phyloP scores from a whole-genome alignment of 306 rosid genomes.

The Sophora flavescens region DNA sequence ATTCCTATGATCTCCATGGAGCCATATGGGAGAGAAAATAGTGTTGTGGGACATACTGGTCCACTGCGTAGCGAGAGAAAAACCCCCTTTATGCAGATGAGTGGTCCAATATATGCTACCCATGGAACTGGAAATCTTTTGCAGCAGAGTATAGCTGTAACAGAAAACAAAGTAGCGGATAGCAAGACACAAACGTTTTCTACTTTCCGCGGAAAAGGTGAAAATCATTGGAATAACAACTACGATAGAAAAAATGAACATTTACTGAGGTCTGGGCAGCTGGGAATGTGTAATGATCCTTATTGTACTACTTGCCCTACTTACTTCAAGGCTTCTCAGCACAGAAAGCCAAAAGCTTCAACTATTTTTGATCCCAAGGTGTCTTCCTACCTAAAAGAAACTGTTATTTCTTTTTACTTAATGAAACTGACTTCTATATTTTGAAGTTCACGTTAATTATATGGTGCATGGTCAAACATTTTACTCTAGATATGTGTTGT shows the following conservation, averaged over 20 bases:
- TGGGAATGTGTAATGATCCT: conserved; percentile 94
- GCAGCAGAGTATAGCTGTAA: conserved; percentile 34
- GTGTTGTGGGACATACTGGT: conserved; percentile 78
- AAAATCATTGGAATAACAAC: conserved; percentile 55
- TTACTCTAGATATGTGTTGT: background rate
- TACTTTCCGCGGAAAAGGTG: conserved; percentile 38
- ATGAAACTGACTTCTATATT: conserved; percentile 6
- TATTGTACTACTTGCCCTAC: conserved; percentile 93
- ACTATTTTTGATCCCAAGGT: conserved; percentile 70
- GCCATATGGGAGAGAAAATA: conserved; percentile 54
- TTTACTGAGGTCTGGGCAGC: conserved; percentile 82
- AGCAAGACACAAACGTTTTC: conserved; percentile 48
- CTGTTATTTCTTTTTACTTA: conserved; percentile 3
- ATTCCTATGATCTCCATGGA: conserved; percentile 62
- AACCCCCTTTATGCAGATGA: conserved; percentile 67
- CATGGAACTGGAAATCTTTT: conserved; percentile 50
- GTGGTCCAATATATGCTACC: conserved; percentile 64
- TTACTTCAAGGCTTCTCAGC: conserved; percentile 59
- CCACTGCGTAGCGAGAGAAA: conserved; percentile 65
- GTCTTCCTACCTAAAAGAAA: conserved; percentile 43
- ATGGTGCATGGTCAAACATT: background rate
- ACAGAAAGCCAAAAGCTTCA: conserved; percentile 50
- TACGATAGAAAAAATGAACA: conserved; percentile 65
- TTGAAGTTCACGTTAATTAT: conserved; percentile 18
- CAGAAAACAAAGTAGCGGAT: conserved; percentile 51